A percentile compares a stretch with the other conserved stretches of the same genome.
phyloP scores from a whole-genome alignment of 1,139 yeast species.

The Kluyveromyces sp. region DNA sequence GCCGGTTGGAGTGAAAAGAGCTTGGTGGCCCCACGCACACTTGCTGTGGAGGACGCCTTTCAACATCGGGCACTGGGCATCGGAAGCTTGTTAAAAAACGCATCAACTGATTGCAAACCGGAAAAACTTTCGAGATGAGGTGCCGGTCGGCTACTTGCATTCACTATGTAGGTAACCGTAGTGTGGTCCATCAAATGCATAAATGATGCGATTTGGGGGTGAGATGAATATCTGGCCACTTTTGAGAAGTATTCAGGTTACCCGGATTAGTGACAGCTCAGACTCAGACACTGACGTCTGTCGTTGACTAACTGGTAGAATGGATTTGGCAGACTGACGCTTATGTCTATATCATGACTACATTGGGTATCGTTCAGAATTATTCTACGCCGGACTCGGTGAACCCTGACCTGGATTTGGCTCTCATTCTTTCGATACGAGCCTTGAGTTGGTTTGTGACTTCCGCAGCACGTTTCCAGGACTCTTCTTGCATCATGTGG shows the following conservation, averaged over 20 bases:
- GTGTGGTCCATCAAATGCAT: constrained; percentile 1
- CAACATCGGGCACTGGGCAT: too few species aligned
- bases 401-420: constrained; percentile 39
- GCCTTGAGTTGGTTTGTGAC: constrained; percentile 81
- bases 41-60: too few species aligned
- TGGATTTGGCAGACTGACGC: too few species aligned
- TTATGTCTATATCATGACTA: too few species aligned
- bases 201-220: too few species aligned
- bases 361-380: too few species aligned
- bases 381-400: constrained; percentile 2
- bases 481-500: constrained; percentile 42
- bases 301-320: neutral
- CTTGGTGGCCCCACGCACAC: too few species aligned
- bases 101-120: constrained; percentile 2
- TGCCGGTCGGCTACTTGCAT: constrained; percentile 8
- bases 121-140: neutral
- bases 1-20: too few species aligned
- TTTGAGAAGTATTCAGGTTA: too few species aligned
- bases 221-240: too few species aligned
- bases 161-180: constrained; percentile 8
- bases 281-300: neutral
- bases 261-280: neutral
- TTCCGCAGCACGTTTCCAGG: constrained; percentile 87
- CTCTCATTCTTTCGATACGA: constrained; percentile 82
- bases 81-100: constrained; percentile 4